Evolutionary conservation across 805 yeast genomes (phyloP), one percentile per base, ranked within the genome.

Genomic region (Metschnikowia santaceciliae): DNA sequence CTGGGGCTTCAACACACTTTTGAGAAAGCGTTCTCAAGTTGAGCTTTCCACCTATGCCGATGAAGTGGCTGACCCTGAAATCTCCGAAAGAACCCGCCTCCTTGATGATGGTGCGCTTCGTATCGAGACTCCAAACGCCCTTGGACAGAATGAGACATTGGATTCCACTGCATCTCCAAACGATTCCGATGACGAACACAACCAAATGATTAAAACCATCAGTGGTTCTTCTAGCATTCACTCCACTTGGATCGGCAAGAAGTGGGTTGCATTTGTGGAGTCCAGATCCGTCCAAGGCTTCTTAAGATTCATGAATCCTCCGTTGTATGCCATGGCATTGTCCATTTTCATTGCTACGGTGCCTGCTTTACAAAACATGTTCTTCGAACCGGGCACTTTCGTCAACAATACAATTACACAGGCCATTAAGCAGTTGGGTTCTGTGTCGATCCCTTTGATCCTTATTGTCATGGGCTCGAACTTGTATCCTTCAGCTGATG

Each of bases 391-490:
- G 26, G 67, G 65, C 49, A 84, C 90, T 0, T 86, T 87, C 59
- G 61, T 84, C 26, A 82, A 81, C 56, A 82, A 83, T 56, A 87
- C 94, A 0, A 55, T 87, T 33, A 76, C 90, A 0, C 75, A 75
- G 41, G 79, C 92, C 0, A 78, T 87, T 40, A 75, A 68, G 15
- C 87, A 84, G 63, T 64, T 87, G 54, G 92, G 92, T 4, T 74
- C 82, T 1, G 90, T 87, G 10, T 86, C 92, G 1, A 84, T 87
- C 57, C 95, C 95, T 6, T 70, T 87, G 60, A 86, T 86, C 55
- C 72, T 87, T 59, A 80, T 87, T 49, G 90, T 86, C 13, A 70
- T 87, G 57, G 95, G 95, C 14, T 82, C 91, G n/a, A 87, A 87
- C 61, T 72, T 87, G 52, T 81, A 81, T 49, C 92, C 94, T 13